A percentile compares a stretch with the other conserved stretches of the same genome.
Conservation (phyloP, 129 eudicot species). For the Kitagawia praeruptora region DNA sequence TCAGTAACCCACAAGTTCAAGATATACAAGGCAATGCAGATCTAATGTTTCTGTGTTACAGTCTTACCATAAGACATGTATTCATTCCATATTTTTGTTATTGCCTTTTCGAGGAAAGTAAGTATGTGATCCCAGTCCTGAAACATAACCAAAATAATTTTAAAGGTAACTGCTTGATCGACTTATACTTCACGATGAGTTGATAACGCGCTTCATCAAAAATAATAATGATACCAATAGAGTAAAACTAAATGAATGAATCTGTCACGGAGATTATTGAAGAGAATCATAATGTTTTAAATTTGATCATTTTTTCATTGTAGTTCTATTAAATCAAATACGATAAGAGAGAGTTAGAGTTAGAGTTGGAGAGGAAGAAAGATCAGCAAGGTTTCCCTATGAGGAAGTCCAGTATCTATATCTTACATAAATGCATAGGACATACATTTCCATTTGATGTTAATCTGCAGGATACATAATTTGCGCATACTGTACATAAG, state of each 20-base stretch:
- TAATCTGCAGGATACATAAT: not conserved
- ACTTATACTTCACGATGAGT: not conserved
- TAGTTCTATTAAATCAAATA: not conserved
- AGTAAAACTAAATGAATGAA: not conserved
- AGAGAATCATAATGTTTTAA: not conserved
- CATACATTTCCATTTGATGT: not conserved
- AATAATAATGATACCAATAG: not conserved
- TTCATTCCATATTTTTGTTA: conserved; percentile 55
- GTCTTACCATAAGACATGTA: conserved; percentile 35
- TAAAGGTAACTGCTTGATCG: conserved; percentile 5
- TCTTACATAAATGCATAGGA: not conserved
- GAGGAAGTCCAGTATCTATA: conserved; percentile 1
- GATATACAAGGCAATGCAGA: conserved; percentile 8
- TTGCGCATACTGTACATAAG: conserved; percentile 1
- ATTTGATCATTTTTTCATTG: not conserved
- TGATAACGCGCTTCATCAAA: not conserved
- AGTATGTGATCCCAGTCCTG: conserved; percentile 80
- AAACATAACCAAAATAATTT: conserved; percentile 13
- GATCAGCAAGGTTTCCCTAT: not conserved
- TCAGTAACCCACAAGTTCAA: conserved; percentile 1
- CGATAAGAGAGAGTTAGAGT: not conserved
- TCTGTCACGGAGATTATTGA: not conserved
- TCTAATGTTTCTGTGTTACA: not conserved
- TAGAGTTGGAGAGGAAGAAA: too few species aligned
- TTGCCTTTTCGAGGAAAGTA: conserved; percentile 48